Evolutionary conservation across 2,329 filamentous ascomycete species (phyloP).

Genomic region (Epichloe baconii): DNA sequence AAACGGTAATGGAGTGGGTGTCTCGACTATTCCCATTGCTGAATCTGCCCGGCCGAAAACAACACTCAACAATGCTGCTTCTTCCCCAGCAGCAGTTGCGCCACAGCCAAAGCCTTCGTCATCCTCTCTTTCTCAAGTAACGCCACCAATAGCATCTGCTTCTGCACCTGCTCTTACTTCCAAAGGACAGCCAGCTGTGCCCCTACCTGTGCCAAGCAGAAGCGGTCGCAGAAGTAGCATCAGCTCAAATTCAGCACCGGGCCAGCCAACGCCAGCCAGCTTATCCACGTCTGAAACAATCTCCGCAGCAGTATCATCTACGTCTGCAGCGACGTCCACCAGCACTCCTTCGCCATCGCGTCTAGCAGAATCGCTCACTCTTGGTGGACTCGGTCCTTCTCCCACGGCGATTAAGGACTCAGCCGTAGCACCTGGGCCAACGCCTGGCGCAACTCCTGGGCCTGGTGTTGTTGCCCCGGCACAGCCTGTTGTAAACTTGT

Average conservation of each 20-base stretch:
- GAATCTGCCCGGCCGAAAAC: conserved; percentile 16
- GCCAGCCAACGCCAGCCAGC: not conserved
- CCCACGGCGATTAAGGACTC: conserved; percentile 3
- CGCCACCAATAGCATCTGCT: not conserved
- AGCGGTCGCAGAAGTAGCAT: not conserved
- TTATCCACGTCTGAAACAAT: not conserved
- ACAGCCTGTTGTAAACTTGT: conserved; percentile 22
- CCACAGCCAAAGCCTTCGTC: not conserved
- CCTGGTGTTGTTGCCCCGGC: conserved; percentile 9
- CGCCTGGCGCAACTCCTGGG: conserved; percentile 3
- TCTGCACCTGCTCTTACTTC: not conserved
- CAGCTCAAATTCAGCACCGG: not conserved
- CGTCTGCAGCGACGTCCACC: not conserved
- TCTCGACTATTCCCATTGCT: conserved; percentile 18
- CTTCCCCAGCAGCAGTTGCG: not conserved
- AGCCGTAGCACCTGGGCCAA: not conserved
- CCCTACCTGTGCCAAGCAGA: not conserved
- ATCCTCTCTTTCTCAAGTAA: not conserved
- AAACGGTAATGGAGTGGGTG: conserved; percentile 16
- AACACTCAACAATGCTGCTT: conserved; percentile 6
- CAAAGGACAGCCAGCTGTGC: not conserved
- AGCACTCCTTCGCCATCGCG: not conserved
- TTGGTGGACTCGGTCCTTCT: not conserved
- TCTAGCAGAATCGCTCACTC: not conserved
- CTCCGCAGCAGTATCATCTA: conserved; percentile 6